These are phyloP conservation scores for Galerina sulciceps DNA, from an alignment of 768 basidiomycete genomes.

Conservation along the genomic window DNA sequence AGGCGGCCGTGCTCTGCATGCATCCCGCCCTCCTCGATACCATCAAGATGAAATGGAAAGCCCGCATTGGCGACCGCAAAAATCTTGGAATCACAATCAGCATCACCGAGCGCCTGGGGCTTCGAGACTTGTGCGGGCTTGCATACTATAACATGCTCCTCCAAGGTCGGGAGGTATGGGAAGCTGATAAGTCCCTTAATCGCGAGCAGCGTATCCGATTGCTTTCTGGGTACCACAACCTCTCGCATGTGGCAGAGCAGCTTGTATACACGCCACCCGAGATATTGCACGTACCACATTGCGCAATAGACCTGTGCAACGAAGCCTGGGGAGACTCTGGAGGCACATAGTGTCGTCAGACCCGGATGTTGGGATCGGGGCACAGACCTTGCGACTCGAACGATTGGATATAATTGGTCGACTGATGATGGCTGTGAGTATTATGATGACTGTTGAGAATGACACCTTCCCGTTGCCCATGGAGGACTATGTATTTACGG, in stretches of 20 bases:
- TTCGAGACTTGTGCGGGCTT: constrained; percentile 49
- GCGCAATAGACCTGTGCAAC: constrained; percentile 44
- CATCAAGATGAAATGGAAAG: constrained; percentile 49
- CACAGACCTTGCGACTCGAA: constrained; percentile 3
- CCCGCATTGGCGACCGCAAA: constrained; percentile 46
- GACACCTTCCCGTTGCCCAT: constrained; percentile 14
- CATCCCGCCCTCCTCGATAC: constrained; percentile 46
- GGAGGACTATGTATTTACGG: not conserved
- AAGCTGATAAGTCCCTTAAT: constrained; percentile 45
- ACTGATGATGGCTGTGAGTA: constrained; percentile 51
- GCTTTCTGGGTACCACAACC: constrained; percentile 55
- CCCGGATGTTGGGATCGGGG: not conserved
- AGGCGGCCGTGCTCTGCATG: constrained; percentile 55
- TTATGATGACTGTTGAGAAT: constrained; percentile 48
- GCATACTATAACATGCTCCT: constrained; percentile 58
- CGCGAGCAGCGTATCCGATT: constrained; percentile 55
- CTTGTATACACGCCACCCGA: constrained; percentile 46
- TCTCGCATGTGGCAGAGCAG: constrained; percentile 47
- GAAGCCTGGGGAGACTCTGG: constrained; percentile 52
- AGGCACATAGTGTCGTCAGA: constrained; percentile 28
- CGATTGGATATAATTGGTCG: constrained; percentile 44
- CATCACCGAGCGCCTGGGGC: constrained; percentile 48
- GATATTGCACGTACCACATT: constrained; percentile 45
- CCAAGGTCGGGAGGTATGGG: constrained; percentile 54
- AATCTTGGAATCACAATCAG: constrained; percentile 47